Base-by-base conservation (phyloP, 805 yeast genomes). In the Myxozyma neglecta region DNA sequence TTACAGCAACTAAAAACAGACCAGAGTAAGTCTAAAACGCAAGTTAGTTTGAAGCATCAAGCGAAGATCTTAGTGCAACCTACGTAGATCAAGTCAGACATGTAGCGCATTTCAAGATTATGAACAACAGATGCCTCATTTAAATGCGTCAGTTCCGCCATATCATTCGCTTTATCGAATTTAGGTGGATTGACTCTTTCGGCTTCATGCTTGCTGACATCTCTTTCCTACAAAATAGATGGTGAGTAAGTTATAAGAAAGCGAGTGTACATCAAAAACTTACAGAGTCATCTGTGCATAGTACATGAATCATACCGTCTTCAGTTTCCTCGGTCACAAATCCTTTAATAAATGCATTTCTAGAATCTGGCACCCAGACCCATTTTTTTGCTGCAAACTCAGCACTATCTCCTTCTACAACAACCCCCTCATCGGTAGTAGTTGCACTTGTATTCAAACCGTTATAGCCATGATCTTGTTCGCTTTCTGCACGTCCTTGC, bases 71-170 rank as follows among this genome's bases (percentile, higher is more conserved):
- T 11, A 24, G 13, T 39, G 34, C 13, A 14, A 10, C 55, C 8
- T 59, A 70, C 72, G 57, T 72, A 72, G 54, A 94, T 92, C 70
- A 82, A 71, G 72, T 90, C 96, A 65, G 86, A 87, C 61, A 77
- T 73, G 74, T 92, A 94, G 69, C 99, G 82, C 54, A 86, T 76
- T 68, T 85, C 83, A 64, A 94, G 75, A 72, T 94, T 94, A 75
- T 90, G 81, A 9, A 94, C 82, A n/a, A 94, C 98, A 0, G 97
- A 88, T 0, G 99, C 96, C 72, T 94, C 99, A 73, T 93, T 94
- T 64, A 94, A 79, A 74, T 87, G 90, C 0, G 99, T 94, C 65
- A 94, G 79, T 68, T 92, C 97, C 0, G 98, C 98, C 92, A 94
- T 90, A 70, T 94, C 97, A 68, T 88, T 85, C 63, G 96, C 93